A percentile compares a stretch with the other conserved stretches of the same genome.
Conservation (phyloP, 2,329 filamentous ascomycete species). For the Stachybotrys chartarum region DNA sequence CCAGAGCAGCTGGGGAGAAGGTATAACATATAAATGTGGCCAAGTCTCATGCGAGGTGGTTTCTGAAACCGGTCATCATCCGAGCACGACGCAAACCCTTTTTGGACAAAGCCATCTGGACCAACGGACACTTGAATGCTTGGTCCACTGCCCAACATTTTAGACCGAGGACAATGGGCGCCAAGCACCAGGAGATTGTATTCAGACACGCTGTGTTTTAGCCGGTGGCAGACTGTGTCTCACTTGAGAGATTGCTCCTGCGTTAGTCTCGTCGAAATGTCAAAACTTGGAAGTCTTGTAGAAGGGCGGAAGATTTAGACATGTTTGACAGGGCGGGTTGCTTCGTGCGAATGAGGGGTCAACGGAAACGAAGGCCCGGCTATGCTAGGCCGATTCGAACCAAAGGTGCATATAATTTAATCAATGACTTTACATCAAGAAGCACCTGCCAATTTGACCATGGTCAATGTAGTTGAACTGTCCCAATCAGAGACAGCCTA, state of each 20-base stretch:
- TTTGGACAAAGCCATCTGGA: background rate
- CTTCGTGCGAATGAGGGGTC: background rate
- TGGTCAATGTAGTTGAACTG: background rate
- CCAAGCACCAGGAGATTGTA: background rate
- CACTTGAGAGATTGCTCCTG: background rate
- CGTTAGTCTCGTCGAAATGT: background rate
- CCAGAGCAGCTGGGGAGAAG: background rate
- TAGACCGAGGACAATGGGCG: background rate
- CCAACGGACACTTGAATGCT: no score
- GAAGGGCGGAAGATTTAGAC: no score
- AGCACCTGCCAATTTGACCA: no score
- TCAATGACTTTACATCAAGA: no score
- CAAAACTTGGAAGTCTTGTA: no score
- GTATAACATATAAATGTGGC: background rate
- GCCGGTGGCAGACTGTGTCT: background rate
- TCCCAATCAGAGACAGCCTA: background rate
- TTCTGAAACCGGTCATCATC: background rate
- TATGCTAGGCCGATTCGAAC: background rate
- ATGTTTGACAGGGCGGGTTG: no score
- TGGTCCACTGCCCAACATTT: background rate
- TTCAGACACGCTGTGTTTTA: background rate
- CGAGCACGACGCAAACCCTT: background rate
- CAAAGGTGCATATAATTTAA: background rate
- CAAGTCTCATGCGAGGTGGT: background rate
- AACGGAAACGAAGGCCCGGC: background rate